Conservation (phyloP, 192 early-diverging fungal species). For the Coemansia brasiliensis region DNA sequence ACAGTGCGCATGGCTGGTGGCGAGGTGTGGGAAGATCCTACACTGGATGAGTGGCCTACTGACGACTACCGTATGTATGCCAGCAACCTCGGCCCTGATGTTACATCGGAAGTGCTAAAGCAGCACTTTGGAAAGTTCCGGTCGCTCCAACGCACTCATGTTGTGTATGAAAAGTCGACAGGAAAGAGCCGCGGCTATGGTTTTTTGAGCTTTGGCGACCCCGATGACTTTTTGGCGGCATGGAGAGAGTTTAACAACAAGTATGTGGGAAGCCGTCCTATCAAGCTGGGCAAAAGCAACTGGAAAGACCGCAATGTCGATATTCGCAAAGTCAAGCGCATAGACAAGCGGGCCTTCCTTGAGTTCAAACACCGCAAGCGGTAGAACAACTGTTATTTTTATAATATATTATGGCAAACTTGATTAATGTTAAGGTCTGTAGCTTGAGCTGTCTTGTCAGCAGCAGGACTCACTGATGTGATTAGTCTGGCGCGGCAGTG, state of each 20-base stretch:
- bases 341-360: slow-evolving; percentile 40
- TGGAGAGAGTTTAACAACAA: slow-evolving; percentile 97
- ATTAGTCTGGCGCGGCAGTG: slow-evolving; percentile 15
- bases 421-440: slow-evolving; percentile 1
- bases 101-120: slow-evolving; percentile 77
- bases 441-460: slow-evolving; percentile 11
- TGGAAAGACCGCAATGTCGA: slow-evolving; percentile 91
- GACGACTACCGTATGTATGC: slow-evolving; percentile 93
- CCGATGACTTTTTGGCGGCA: slow-evolving; percentile 88
- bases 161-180: slow-evolving; percentile 83
- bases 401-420: slow-evolving; percentile 3
- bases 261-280: slow-evolving; percentile 92
- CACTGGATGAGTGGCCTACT: slow-evolving; percentile 82
- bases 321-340: slow-evolving; percentile 54
- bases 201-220: slow-evolving; percentile 89
- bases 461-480: slow-evolving; percentile 46
- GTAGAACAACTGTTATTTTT: slow-evolving; percentile 2
- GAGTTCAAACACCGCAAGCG: slow-evolving; percentile 32
- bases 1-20: slow-evolving; percentile 84
- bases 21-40: slow-evolving; percentile 89
- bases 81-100: slow-evolving; percentile 93
- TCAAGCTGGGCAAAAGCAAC: slow-evolving; percentile 88
- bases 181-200: slow-evolving; percentile 90
- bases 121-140: slow-evolving; percentile 86
- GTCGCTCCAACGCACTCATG: slow-evolving; percentile 75